These are phyloP conservation scores for Aureobasidium namibiae DNA, from an alignment of 2,329 filamentous ascomycete genomes.

Conservation along the genomic window DNA sequence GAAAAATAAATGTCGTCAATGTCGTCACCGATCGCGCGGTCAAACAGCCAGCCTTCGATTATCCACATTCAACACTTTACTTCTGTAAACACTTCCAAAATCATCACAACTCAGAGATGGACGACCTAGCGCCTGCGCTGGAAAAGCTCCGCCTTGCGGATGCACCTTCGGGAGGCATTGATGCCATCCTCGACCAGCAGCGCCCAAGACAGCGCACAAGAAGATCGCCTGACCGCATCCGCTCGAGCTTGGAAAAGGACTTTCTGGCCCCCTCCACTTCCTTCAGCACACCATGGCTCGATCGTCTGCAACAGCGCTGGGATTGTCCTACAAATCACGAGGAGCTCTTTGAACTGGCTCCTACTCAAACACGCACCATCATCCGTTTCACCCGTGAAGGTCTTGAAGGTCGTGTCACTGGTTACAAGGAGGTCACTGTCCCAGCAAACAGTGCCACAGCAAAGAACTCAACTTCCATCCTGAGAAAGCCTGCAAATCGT, in stretches of 20 bases:
- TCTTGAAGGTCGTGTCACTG: conserved; percentile 83
- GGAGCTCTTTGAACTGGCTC: conserved; percentile 78
- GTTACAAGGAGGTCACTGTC: conserved; percentile 89
- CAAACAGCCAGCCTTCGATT: neutral
- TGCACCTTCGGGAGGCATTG: conserved; percentile 33
- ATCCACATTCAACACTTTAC: neutral
- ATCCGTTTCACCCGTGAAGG: conserved; percentile 88
- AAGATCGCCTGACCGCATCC: conserved; percentile 54
- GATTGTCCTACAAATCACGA: conserved; percentile 70
- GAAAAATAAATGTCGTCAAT: neutral
- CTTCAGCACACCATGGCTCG: conserved; percentile 81
- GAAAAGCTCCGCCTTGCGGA: conserved; percentile 3
- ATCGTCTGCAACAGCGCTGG: conserved; percentile 84
- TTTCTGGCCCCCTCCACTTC: conserved; percentile 71
- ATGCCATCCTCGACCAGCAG: conserved; percentile 50
- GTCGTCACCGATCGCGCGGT: neutral
- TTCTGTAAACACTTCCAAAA: neutral
- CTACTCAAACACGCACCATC: conserved; percentile 89
- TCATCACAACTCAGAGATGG: neutral
- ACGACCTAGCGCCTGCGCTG: neutral
- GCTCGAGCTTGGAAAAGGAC: conserved; percentile 63
- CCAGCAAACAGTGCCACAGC: conserved; percentile 82
- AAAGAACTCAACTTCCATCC: conserved; percentile 87
- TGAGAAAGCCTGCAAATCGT: conserved; percentile 74
- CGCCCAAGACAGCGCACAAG: conserved; percentile 45